Evolutionary conservation across 768 basidiomycete genomes (phyloP), one percentile per base, ranked within the genome.

Genomic region (Sporobolomyces roseus): DNA sequence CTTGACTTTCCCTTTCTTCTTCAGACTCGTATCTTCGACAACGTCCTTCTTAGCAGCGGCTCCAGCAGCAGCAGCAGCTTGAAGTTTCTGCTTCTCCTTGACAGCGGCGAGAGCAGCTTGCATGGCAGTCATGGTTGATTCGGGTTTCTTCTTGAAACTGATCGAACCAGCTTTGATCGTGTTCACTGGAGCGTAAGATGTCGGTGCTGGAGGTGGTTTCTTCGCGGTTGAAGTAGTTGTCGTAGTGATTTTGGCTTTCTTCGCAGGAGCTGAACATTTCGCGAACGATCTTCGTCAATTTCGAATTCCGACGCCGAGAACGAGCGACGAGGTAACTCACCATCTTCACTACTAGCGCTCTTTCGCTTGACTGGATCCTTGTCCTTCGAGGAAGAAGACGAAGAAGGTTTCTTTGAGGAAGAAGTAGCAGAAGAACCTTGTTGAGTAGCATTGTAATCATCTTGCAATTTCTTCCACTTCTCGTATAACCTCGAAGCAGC

Each of bases 161-260:
- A 59, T 30, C n/a, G n/a, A n/a, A 17, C 33, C 50, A 14, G 51
- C 36, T 9, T 65, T 65, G 19, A 19, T n/a, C 23, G 45, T 35
- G 29, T 13, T 9, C 49, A 59, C 21, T 19, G 54, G 58, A 2
- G 35, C 23, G 36, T 2, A 51, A 29, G 6, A 48, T 14, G 4
- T 36, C 0, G 4, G 38, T 41, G 38, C 38, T 41, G 38, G 55
- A 17, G n/a, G 33, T 45, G 7, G 10, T 35, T 41, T 30, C 27
- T 50, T 33, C 6, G 55, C 32, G 45, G 53, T 56, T 46, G 38
- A 32, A 25, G 54, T 30, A 5, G 36, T 38, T 13, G 33, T 19
- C 32, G 68, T 61, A 4, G 58, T 35, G 17, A 35, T 60, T 36
- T 69, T 69, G 19, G 46, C 29, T 63, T 69, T 69, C 63, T 69